Conservation (phyloP, 2,329 filamentous ascomycete genomes). For the Botrytis fragariae region DNA sequence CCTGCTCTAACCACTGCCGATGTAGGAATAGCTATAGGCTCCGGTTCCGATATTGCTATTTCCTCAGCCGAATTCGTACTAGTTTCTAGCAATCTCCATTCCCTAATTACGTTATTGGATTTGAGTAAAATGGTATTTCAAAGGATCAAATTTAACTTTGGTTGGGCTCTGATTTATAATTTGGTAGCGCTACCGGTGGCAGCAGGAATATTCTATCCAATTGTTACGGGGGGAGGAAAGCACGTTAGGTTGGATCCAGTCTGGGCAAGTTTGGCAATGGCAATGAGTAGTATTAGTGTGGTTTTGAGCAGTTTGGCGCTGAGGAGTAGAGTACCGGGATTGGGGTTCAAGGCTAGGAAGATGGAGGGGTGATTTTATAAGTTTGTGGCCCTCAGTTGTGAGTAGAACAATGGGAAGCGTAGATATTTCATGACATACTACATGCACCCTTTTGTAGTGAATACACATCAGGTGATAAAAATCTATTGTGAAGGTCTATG, state of each 20-base stretch:
- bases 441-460: background rate
- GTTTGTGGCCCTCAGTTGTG: background rate
- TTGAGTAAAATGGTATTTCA: conserved; percentile 61
- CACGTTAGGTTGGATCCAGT: conserved; percentile 70
- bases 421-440: background rate
- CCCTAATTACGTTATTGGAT: conserved; percentile 58
- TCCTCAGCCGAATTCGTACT: conserved; percentile 80
- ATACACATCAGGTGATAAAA: background rate
- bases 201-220: conserved; percentile 62
- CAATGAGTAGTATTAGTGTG: conserved; percentile 85
- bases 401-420: background rate
- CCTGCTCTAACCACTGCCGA: conserved; percentile 78
- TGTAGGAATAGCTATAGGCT: conserved; percentile 78
- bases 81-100: conserved; percentile 57
- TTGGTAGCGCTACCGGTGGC: conserved; percentile 62
- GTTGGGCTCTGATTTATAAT: conserved; percentile 67
- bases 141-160: conserved; percentile 66
- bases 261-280: conserved; percentile 92
- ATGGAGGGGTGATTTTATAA: background rate
- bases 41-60: conserved; percentile 79
- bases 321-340: conserved; percentile 41
- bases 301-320: conserved; percentile 77
- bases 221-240: conserved; percentile 45
- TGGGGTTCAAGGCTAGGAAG: conserved; percentile 38
- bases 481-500: background rate